Percentiles rank a stretch among this genome's conserved stretches.
phyloP scores from a whole-genome alignment of 805 yeast genomes.

The Cyberlindnera japonica region DNA sequence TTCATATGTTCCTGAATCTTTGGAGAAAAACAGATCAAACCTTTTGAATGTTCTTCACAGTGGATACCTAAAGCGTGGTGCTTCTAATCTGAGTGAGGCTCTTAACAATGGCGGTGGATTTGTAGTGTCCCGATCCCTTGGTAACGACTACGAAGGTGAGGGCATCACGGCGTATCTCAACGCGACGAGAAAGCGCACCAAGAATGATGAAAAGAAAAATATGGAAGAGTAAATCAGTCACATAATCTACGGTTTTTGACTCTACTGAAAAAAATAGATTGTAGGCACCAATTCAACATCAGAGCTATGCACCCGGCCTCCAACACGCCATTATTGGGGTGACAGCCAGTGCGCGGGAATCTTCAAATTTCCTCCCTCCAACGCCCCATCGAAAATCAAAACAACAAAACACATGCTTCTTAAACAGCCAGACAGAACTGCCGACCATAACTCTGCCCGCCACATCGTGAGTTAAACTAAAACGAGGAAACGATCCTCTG shows the following conservation, averaged over 20 bases:
- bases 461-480: too few species aligned
- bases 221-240: neutral
- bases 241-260: neutral
- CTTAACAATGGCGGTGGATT: conserved; percentile 46
- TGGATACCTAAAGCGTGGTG: conserved; percentile 45
- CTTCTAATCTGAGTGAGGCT: conserved; percentile 39
- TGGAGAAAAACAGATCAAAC: conserved; percentile 35
- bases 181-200: conserved; percentile 35
- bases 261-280: too few species aligned
- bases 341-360: too few species aligned
- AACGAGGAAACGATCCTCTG: too few species aligned
- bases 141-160: conserved; percentile 50
- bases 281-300: too few species aligned
- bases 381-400: conserved; percentile 2
- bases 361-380: too few species aligned
- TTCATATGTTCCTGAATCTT: conserved; percentile 39
- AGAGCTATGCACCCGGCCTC: too few species aligned
- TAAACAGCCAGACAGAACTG: too few species aligned
- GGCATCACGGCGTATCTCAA: conserved; percentile 48
- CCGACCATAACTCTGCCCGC: too few species aligned
- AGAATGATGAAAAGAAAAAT: conserved; percentile 11
- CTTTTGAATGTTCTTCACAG: conserved; percentile 43
- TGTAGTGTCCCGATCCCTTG: conserved; percentile 45
- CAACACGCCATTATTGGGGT: too few species aligned
- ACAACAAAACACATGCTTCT: conserved; percentile 1